Conservation (phyloP, 164 flowering plant genomes). For the Vitis labrusca region DNA sequence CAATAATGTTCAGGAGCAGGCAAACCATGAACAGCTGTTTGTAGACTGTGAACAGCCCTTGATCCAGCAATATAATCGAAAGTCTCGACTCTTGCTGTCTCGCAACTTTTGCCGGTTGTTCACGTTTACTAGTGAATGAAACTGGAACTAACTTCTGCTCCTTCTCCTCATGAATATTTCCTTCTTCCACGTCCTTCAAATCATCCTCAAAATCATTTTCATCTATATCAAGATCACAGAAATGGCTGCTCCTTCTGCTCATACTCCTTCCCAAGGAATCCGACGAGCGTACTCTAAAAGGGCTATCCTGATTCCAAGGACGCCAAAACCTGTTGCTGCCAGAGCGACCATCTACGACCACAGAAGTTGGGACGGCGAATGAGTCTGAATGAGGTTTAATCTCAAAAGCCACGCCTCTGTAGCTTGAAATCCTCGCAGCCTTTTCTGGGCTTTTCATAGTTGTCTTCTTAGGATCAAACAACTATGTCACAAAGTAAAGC, state of each 20-base stretch:
- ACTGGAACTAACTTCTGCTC: constrained; percentile 1
- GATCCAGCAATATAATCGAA: constrained; percentile 29
- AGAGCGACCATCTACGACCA: background rate
- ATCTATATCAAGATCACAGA: constrained; percentile 1
- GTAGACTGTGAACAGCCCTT: constrained; percentile 22
- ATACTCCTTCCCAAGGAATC: constrained; percentile 9
- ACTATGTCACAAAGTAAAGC: too few relatives aligned
- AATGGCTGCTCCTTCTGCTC: constrained; percentile 19
- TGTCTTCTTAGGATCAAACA: background rate
- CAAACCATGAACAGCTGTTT: constrained; percentile 19
- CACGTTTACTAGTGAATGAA: background rate
- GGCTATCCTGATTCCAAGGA: constrained; percentile 13
- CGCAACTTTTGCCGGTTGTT: background rate
- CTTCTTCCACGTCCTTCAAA: background rate
- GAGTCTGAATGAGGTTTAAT: constrained; percentile 23
- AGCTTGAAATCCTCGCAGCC: constrained; percentile 22
- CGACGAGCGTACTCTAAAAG: constrained; percentile 15
- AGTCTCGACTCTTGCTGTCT: constrained; percentile 18
- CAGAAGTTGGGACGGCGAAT: constrained; percentile 17
- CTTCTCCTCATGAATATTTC: background rate
- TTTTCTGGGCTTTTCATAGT: constrained; percentile 14
- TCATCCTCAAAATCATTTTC: constrained; percentile 22
- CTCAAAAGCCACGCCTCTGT: constrained; percentile 31
- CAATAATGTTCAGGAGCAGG: constrained; percentile 25
- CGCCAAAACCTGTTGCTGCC: constrained; percentile 18